Conservation (phyloP, 139 green algal species). For the Asterochloris sp. region DNA sequence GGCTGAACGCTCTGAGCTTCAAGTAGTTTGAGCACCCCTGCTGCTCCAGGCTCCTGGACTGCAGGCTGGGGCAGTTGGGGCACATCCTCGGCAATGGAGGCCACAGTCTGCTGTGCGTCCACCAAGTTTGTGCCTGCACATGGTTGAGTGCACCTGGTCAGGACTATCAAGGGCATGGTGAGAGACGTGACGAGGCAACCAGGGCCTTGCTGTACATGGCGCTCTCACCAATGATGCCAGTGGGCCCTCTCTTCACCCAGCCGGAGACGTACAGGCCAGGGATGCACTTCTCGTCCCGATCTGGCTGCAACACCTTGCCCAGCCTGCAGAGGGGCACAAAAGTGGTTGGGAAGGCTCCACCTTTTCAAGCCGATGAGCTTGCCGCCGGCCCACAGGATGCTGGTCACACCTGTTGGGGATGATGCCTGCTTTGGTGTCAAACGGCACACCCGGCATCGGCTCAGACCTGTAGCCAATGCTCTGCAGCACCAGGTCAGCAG, state of each 20-base stretch:
- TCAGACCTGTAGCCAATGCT: conserved; percentile 78
- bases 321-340: conserved; percentile 19
- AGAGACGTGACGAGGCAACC: background rate
- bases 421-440: conserved; percentile 56
- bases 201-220: too few species aligned
- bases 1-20: too few species aligned
- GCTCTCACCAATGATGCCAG: conserved; percentile 77
- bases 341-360: background rate
- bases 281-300: conserved; percentile 4
- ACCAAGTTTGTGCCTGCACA: conserved; percentile 72
- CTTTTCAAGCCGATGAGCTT: too few species aligned
- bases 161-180: background rate
- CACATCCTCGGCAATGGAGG: conserved; percentile 49
- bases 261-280: conserved; percentile 79
- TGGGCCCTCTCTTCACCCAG: conserved; percentile 86
- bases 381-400: too few species aligned
- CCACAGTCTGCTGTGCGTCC: conserved; percentile 79
- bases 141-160: background rate
- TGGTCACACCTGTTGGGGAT: conserved; percentile 58
- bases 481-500: conserved; percentile 65
- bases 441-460: conserved; percentile 68
- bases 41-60: background rate
- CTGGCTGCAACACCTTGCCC: conserved; percentile 51
- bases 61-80: background rate
- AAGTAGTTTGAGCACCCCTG: background rate